Evolutionary conservation across 345 rosid species (phyloP), one percentile per base, ranked within the genome.

Genomic region (Salix dunnii): DNA sequence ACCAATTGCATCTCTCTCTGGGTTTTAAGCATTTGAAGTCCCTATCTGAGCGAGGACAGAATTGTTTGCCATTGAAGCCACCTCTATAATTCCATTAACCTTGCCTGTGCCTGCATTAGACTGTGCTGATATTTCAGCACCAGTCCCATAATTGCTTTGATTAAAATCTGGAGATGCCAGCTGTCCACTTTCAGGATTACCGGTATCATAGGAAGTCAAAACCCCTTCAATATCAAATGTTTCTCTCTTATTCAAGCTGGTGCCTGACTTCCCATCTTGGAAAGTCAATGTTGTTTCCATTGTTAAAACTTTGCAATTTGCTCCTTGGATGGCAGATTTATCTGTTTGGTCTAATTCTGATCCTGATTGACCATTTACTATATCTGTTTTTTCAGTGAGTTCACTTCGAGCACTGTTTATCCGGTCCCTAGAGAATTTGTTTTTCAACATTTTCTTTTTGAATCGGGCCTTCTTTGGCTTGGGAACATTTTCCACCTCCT

Each of bases 381-480:
- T 25, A 33, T 58, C 69, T 28, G 66, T 33, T n/a, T 48, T 66
- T 36, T 72, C 77, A 2, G 33, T 13, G 25, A 28, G 64, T 38
- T 74, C 68, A 73, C 43, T 74, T 68, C 77, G 83, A 49, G 64
- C 64, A 78, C 62, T 49, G 42, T 49, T 74, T 5, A 27, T 35
- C 60, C 70, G 80, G 35, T 67, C 65, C 21, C 70, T 13, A 30
- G 61, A 68, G 51, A 21, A 58, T 68, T 85, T 88, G 61, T 35
- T 77, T 69, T 83, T 87, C 63, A 42, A 69, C 61, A 43, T 71
- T 79, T 86, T 93, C 90, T 78, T 95, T 68, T 85, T 93, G 78
- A 75, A 74, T 76, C 89, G 88, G 14, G 82, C 80, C 82, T 81
- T 91, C 86, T 86, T 96, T 20, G 89, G 85, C 82, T 92, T 91